Evolutionary conservation across 1,284 basidiomycete species (phyloP), one percentile per base, ranked within the genome.

Genomic region (Cryptococcus sp.): DNA sequence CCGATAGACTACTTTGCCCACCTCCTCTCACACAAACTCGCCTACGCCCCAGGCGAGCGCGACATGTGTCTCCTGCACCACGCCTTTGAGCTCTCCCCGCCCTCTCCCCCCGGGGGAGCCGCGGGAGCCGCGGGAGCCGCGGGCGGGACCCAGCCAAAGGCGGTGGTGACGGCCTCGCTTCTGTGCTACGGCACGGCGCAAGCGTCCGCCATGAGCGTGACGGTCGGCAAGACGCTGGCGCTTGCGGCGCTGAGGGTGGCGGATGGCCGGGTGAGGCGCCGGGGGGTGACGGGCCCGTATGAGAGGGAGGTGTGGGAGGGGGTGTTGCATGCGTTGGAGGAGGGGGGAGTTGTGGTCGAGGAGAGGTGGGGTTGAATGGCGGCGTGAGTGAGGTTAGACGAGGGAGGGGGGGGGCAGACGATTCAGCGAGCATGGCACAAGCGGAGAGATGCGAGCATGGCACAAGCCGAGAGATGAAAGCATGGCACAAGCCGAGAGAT

Each of bases 41-140:
- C 81, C 9, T 97, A 96, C 72, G 76, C 69, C 0, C 82, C 83
- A 0, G 79, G 81, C 33, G 93, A 97, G 76, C 82, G 86, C 15
- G 93, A 97, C 74, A 85, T 91, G 76, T 91, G 94, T 59, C 83
- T 96, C 36, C 83, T 97, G 23, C 82, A 87, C 59, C 94, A 97
- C 77, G 87, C 92, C 71, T 80, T 94, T 63, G 82, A 53, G 20
- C 59, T 18, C 63, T 65, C 48, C 48, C 69, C 71, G 20, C 52
- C 54, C 21, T 12, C 39, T n/a, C 6, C 46, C 15, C 1, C 45
- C 9, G 24, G 50, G 2, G 21, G 24, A 33, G 11, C n/a, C n/a
- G n/a, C n/a, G n/a, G n/a, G n/a, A n/a, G n/a, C n/a, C n/a, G n/a
- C n/a, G n/a, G n/a, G n/a, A n/a, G n/a, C n/a, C n/a, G n/a, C n/a